phyloP scores from a whole-genome alignment of 2,329 filamentous ascomycete genomes.

The Diaporthe vaccinii region DNA sequence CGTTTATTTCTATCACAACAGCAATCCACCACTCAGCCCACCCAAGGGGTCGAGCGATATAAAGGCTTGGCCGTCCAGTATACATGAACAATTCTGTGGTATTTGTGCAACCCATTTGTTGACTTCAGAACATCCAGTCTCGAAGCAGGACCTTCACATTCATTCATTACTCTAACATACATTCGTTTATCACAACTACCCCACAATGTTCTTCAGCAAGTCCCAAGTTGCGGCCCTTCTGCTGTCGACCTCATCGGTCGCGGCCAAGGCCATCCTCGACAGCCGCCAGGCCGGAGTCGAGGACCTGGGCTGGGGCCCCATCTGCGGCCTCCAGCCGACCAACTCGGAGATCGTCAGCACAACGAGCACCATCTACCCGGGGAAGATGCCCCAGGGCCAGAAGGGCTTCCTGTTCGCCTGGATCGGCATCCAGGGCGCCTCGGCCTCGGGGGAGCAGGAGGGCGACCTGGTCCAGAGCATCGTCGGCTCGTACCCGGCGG shows the following conservation, averaged over 20 bases:
- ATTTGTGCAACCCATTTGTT: constrained; percentile 11
- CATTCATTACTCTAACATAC: constrained; percentile 14
- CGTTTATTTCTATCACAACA: not conserved
- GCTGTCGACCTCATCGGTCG: constrained; percentile 34
- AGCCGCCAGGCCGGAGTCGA: constrained; percentile 39
- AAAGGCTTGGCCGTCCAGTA: not conserved
- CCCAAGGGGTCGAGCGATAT: constrained; percentile 9
- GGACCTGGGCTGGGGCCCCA: constrained; percentile 44
- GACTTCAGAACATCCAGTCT: not conserved
- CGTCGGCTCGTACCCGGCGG: constrained; percentile 43
- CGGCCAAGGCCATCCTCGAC: constrained; percentile 32
- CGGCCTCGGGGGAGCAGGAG: not conserved
- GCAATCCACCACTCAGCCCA: constrained; percentile 2
- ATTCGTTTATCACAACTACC: constrained; percentile 2
- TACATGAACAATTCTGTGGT: not conserved
- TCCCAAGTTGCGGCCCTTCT: constrained; percentile 27
- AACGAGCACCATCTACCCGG: constrained; percentile 46
- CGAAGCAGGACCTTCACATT: constrained; percentile 26
- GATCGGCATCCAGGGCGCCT: constrained; percentile 46
- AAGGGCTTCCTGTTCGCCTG: constrained; percentile 46
- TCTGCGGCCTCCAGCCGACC: constrained; percentile 44
- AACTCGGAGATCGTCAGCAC: constrained; percentile 44
- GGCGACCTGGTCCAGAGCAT: constrained; percentile 45
- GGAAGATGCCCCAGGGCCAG: constrained; percentile 45
- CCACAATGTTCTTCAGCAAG: constrained; percentile 26